Conservation (phyloP, 352 stramenopile species). For the Phytophthora crassamura region DNA sequence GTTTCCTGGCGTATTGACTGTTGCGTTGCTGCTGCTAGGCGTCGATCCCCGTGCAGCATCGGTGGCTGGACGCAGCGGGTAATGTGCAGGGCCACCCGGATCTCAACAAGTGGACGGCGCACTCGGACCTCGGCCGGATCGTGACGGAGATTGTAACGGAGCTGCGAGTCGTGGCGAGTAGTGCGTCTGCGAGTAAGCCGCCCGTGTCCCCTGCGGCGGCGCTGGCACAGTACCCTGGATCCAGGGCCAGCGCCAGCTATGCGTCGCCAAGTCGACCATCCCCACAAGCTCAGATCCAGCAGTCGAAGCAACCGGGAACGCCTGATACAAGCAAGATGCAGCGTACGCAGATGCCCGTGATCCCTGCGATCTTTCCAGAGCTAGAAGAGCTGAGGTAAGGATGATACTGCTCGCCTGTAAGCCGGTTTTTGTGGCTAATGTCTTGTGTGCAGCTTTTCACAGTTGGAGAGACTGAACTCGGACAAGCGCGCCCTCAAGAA, state of each 20-base stretch:
- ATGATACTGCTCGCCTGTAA: no score
- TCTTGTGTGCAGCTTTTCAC: slow-evolving; percentile 36
- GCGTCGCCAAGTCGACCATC: slow-evolving; percentile 34
- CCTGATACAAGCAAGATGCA: slow-evolving; percentile 50
- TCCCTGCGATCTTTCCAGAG: slow-evolving; percentile 74
- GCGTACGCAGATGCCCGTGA: slow-evolving; percentile 77
- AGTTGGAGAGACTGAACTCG: slow-evolving; percentile 69
- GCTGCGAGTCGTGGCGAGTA: slow-evolving; percentile 38
- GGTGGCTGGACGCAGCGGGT: slow-evolving; percentile 71
- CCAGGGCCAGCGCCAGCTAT: slow-evolving; percentile 36
- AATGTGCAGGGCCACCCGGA: slow-evolving; percentile 79
- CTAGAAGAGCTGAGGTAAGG: slow-evolving; percentile 82
- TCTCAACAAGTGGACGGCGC: slow-evolving; percentile 81
- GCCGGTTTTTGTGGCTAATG: not conserved
- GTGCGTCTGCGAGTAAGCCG: slow-evolving; percentile 25
- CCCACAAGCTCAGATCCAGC: slow-evolving; percentile 40
- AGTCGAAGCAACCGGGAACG: slow-evolving; percentile 41
- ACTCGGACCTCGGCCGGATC: slow-evolving; percentile 86
- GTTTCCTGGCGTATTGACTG: not conserved
- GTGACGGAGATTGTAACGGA: slow-evolving; percentile 77
- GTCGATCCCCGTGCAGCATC: slow-evolving; percentile 77
- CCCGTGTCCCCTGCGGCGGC: slow-evolving; percentile 15
- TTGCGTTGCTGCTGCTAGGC: slow-evolving; percentile 32
- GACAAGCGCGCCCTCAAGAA: slow-evolving; percentile 70
- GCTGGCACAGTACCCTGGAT: slow-evolving; percentile 34